These are phyloP conservation scores for Larix kaempferi DNA, from an alignment of 75 land plant species.

Conservation along the genomic window DNA sequence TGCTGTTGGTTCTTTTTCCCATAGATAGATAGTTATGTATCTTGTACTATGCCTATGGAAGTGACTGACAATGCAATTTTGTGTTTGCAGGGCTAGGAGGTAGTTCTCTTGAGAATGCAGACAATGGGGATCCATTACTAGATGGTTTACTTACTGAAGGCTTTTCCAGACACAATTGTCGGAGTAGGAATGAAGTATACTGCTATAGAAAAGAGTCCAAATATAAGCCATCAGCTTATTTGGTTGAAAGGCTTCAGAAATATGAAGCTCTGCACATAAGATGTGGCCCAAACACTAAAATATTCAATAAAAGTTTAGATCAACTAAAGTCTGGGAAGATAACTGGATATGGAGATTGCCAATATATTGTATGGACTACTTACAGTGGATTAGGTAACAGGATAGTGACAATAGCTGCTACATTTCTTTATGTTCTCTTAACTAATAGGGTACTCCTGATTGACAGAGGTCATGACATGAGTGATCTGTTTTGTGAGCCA, in stretches of 20 bases:
- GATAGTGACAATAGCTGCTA: slow-evolving; percentile 55
- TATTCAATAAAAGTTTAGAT: slow-evolving; percentile 33
- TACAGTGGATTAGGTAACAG: slow-evolving; percentile 78
- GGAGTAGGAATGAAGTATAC: too few species aligned
- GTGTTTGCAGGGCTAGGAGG: too few species aligned
- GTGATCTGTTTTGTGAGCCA: slow-evolving; percentile 84
- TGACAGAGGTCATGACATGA: slow-evolving; percentile 47
- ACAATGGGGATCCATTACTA: too few species aligned
- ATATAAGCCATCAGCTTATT: too few species aligned
- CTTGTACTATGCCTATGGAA: too few species aligned
- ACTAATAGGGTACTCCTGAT: slow-evolving; percentile 73
- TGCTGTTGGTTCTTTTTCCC: too few species aligned
- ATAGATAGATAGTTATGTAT: too few species aligned
- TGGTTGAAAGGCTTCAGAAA: slow-evolving; percentile 40
- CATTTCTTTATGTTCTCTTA: slow-evolving; percentile 79
- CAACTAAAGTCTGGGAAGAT: slow-evolving; percentile 31
- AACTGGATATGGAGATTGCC: slow-evolving; percentile 35
- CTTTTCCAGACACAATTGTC: too few species aligned
- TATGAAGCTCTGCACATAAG: slow-evolving; percentile 72
- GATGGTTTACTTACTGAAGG: too few species aligned
- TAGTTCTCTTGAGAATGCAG: too few species aligned
- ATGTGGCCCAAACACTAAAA: slow-evolving; percentile 63
- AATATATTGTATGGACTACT: slow-evolving; percentile 68
- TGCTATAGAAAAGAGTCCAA: too few species aligned
- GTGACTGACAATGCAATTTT: too few species aligned